Evolutionary conservation across 2,329 filamentous ascomycete species (phyloP).

Genomic region (Trichothecium sympodiale): DNA sequence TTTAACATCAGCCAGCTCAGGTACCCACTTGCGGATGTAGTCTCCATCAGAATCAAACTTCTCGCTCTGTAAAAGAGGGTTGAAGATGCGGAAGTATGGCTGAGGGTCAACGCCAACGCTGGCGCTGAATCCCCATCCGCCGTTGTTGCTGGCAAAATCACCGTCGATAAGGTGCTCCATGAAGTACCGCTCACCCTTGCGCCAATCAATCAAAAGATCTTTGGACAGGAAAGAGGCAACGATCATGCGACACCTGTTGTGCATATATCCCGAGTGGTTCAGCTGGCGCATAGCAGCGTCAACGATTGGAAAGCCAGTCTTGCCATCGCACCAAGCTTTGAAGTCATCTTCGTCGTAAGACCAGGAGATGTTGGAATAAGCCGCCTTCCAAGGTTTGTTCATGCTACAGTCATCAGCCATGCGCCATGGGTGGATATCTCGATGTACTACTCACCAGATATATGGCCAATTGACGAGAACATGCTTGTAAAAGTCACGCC

Average conservation of each 20-base stretch:
- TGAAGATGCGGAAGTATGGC: slow-evolving; percentile 87
- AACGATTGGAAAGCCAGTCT: slow-evolving; percentile 72
- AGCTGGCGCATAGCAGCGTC: slow-evolving; percentile 81
- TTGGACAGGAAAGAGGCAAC: slow-evolving; percentile 72
- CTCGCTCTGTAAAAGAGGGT: slow-evolving; percentile 73
- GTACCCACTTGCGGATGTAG: slow-evolving; percentile 76
- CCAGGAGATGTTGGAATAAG: slow-evolving; percentile 75
- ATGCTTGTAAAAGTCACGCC: slow-evolving; percentile 83
- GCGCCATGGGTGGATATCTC: neutral
- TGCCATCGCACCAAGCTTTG: slow-evolving; percentile 60
- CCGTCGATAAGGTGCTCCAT: slow-evolving; percentile 74
- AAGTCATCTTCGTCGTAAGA: slow-evolving; percentile 63
- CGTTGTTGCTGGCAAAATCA: slow-evolving; percentile 70
- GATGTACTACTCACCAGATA: slow-evolving; percentile 43
- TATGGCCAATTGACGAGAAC: slow-evolving; percentile 80
- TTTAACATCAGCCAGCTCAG: slow-evolving; percentile 54
- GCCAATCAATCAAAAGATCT: slow-evolving; percentile 73
- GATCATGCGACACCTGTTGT: slow-evolving; percentile 78
- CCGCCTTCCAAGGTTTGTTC: slow-evolving; percentile 62
- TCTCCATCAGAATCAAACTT: slow-evolving; percentile 71
- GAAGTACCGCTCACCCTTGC: slow-evolving; percentile 70
- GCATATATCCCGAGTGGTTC: slow-evolving; percentile 60
- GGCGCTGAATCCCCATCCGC: slow-evolving; percentile 46
- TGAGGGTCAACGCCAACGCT: slow-evolving; percentile 72
- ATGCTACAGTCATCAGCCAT: slow-evolving; percentile 21